Evolutionary conservation across 148 eudicot species (phyloP), one percentile per base, ranked within the genome.

Genomic region (Rhododendron henanense): DNA sequence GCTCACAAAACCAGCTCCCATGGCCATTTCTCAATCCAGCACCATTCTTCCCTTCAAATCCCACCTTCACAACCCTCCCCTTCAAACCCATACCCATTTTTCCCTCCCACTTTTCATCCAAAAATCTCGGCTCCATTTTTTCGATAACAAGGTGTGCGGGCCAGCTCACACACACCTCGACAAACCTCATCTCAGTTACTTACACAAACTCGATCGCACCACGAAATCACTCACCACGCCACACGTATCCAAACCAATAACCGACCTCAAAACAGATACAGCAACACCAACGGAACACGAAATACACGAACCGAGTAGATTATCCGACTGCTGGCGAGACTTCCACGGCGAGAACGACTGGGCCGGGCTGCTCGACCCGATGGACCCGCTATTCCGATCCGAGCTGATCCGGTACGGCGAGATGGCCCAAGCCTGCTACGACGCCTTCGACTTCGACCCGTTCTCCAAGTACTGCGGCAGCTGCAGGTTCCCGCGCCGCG

Each of bases 341-440:
- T 87, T 95, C 41, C 95, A 89, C 79, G 98, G 98, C 33, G 89
- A 85, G 35, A 83, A 88, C 85, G 92, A 93, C 37, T 95, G 95
- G 98, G 95, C 55, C 35, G 95, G 95, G 74, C 48, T 94, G 83
- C 92, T 95, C 10, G 95, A 95, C 84, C 96, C 98, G 5, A 87
- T 94, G 87, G 89, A 94, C 55, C 87, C 90, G 23, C 41, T 89
- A 0, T 41, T 94, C 35, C 88, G 95, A 33, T 75, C 90, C 31
- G 94, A 93, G 86, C 59, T 95, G 10, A 90, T 94, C 78, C 87
- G 95, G 0, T 94, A 94, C 65, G 98, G 96, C 0, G 96, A 93
- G 35, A 90, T 95, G 94, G 93, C 98, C n/a, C 96, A 94, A 79
- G 92, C 98, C 4, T 93, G 96, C 79, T 94, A 95, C 84, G 96